These are phyloP conservation scores for Meyerozyma sp. DNA, from an alignment of 1,139 yeast genomes.

Conservation along the genomic window DNA sequence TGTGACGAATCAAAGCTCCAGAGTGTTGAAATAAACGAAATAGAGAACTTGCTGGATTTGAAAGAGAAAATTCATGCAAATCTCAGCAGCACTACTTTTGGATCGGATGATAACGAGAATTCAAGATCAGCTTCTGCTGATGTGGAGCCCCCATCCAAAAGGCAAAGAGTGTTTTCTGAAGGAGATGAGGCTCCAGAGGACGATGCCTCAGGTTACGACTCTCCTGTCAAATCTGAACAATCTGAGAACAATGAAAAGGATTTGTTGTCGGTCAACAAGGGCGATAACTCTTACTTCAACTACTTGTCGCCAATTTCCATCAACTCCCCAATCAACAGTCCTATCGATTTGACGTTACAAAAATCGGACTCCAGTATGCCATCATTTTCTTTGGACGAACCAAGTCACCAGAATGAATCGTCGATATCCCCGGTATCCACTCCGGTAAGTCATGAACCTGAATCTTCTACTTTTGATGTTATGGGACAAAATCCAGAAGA, in stretches of 20 bases:
- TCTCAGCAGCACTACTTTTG: constrained; percentile 14
- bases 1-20: constrained; percentile 9
- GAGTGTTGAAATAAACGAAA: constrained; percentile 11
- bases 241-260: constrained; percentile 5
- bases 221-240: background rate
- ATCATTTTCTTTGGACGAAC: constrained; percentile 8
- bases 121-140: background rate
- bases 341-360: constrained; percentile 35
- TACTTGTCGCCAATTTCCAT: constrained; percentile 44
- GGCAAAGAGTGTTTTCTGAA: background rate
- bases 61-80: constrained; percentile 29
- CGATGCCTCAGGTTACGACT: background rate
- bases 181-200: background rate
- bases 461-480: constrained; percentile 19
- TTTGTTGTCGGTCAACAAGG: constrained; percentile 9
- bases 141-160: background rate
- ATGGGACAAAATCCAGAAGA: constrained; percentile 52
- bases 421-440: constrained; percentile 5
- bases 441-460: constrained; percentile 7
- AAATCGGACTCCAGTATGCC: constrained; percentile 14
- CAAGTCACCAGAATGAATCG: constrained; percentile 3
- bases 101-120: background rate
- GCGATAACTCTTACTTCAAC: constrained; percentile 19
- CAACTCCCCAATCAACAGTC: constrained; percentile 37
- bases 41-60: constrained; percentile 25